These are phyloP conservation scores for Xerophyta viscosa DNA, from an alignment of 106 monocot genomes.

Conservation along the genomic window DNA sequence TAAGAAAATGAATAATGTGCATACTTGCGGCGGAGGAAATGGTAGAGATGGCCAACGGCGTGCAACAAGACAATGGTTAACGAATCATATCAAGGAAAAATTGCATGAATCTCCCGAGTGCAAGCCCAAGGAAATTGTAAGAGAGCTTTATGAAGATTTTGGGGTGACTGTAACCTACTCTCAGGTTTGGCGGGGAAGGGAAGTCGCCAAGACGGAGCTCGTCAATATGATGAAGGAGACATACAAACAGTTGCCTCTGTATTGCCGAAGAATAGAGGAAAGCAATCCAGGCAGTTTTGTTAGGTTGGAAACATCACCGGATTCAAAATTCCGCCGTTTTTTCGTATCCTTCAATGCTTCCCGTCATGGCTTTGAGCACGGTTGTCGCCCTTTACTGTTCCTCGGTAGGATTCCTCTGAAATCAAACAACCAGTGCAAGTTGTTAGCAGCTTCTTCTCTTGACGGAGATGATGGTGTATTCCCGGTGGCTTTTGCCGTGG, in stretches of 20 bases:
- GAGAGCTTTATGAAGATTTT: slow-evolving; percentile 65
- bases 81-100: slow-evolving; percentile 77
- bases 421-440: slow-evolving; percentile 54
- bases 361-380: slow-evolving; percentile 83
- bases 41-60: slow-evolving; percentile 49
- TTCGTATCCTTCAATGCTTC: slow-evolving; percentile 89
- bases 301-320: slow-evolving; percentile 40
- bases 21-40: slow-evolving; percentile 72
- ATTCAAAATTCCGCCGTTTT: slow-evolving; percentile 68
- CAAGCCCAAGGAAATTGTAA: slow-evolving; percentile 78
- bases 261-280: slow-evolving; percentile 67
- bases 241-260: slow-evolving; percentile 70
- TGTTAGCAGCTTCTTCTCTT: slow-evolving; percentile 61
- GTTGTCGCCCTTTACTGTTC: slow-evolving; percentile 84
- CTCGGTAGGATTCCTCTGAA: slow-evolving; percentile 80
- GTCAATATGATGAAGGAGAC: slow-evolving; percentile 70
- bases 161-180: slow-evolving; percentile 75
- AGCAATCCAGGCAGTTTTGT: slow-evolving; percentile 88
- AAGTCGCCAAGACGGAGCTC: slow-evolving; percentile 76
- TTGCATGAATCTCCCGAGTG: slow-evolving; percentile 41
- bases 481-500: slow-evolving; percentile 79
- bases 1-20: slow-evolving; percentile 61
- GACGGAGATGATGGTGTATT: slow-evolving; percentile 83
- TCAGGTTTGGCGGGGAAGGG: slow-evolving; percentile 86
- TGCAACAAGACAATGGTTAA: slow-evolving; percentile 86